Evolutionary conservation across 768 basidiomycete genomes (phyloP).

Genomic region (Sistotremastrum niveocremeum): DNA sequence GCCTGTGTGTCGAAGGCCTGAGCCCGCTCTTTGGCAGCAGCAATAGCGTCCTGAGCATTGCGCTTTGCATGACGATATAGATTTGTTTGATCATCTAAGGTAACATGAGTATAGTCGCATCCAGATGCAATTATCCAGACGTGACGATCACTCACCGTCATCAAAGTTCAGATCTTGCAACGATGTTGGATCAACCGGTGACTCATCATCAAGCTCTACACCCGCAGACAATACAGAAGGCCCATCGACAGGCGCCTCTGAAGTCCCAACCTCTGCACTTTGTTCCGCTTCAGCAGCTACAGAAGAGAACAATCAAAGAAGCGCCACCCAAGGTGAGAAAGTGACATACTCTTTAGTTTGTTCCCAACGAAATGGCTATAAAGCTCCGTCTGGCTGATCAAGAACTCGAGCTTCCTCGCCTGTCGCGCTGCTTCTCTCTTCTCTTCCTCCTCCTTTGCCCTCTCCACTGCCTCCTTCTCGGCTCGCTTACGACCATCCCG

Average conservation of each 20-base stretch:
- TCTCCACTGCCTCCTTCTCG: constrained; percentile 86
- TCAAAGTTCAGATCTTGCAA: constrained; percentile 82
- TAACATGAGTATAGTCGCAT: not conserved
- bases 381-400: constrained; percentile 96
- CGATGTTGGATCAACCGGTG: constrained; percentile 25
- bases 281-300: constrained; percentile 62
- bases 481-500: constrained; percentile 84
- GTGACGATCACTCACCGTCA: constrained; percentile 43
- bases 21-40: constrained; percentile 64
- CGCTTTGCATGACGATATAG: constrained; percentile 71
- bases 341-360: constrained; percentile 71
- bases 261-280: constrained; percentile 32
- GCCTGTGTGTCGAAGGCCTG: constrained; percentile 75
- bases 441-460: constrained; percentile 82
- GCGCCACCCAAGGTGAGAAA: not conserved
- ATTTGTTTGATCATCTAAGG: constrained; percentile 74
- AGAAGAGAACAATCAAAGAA: constrained; percentile 3
- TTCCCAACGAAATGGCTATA: constrained; percentile 99
- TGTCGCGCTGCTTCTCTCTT: constrained; percentile 87
- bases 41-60: constrained; percentile 84
- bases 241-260: constrained; percentile 24
- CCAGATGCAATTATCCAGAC: constrained; percentile 1
- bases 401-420: constrained; percentile 92
- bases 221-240: constrained; percentile 20
- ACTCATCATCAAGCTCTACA: constrained; percentile 36